phyloP scores from a whole-genome alignment of 2,329 filamentous ascomycete species.

The Chaetomiaceae sp. region DNA sequence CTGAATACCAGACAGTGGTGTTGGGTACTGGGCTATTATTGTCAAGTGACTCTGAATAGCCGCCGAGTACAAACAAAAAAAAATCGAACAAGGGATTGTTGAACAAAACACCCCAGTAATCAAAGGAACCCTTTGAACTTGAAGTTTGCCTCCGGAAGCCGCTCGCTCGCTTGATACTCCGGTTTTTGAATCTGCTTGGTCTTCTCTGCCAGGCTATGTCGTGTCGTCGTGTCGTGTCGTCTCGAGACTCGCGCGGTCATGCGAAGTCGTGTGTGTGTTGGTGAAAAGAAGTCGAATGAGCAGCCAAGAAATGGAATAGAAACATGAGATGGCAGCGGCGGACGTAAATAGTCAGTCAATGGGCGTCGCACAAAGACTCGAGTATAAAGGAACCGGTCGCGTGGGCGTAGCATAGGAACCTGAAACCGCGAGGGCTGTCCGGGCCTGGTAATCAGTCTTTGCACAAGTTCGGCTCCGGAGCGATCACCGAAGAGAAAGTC shows the following conservation, averaged over 20 bases:
- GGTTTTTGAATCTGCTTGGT: too few relatives aligned
- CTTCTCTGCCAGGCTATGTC: too few relatives aligned
- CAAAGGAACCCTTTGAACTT: too few relatives aligned
- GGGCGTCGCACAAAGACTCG: background rate
- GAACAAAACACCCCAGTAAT: too few relatives aligned
- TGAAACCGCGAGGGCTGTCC: constrained; percentile 7
- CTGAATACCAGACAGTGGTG: background rate
- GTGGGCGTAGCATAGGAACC: background rate
- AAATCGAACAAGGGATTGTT: background rate
- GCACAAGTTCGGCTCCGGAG: background rate
- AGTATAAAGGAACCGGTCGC: background rate
- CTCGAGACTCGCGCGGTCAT: background rate
- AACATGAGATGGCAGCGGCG: background rate
- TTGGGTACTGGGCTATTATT: constrained; percentile 10
- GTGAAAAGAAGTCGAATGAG: background rate
- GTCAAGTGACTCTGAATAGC: background rate
- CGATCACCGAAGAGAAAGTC: background rate
- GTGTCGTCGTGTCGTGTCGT: too few relatives aligned
- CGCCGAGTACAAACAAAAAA: background rate
- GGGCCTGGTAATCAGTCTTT: background rate
- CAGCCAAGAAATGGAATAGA: background rate
- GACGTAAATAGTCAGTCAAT: background rate
- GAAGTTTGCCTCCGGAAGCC: too few relatives aligned
- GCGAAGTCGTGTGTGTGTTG: background rate
- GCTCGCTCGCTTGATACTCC: too few relatives aligned